Percentiles rank a stretch among this genome's conserved stretches.
These are phyloP conservation scores for Pleurotus platypus DNA, from an alignment of 768 basidiomycete species.

Conservation along the genomic window DNA sequence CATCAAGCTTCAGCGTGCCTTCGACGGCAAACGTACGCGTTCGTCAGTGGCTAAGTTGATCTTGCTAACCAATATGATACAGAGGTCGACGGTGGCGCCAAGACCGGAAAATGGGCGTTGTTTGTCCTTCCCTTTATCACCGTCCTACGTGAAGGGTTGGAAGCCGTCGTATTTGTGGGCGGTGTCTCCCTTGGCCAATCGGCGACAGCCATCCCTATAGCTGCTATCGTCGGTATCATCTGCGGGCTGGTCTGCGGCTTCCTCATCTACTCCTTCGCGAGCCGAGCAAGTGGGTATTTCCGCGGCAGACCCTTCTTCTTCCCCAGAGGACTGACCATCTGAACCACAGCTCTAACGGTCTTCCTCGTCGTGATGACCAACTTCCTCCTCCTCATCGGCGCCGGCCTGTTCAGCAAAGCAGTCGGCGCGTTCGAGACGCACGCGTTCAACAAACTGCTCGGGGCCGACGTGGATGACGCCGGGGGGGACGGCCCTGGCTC, in stretches of 20 bases:
- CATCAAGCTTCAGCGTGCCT: slow-evolving; percentile 79
- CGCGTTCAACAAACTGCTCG: slow-evolving; percentile 64
- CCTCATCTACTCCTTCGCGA: slow-evolving; percentile 78
- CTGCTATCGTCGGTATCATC: slow-evolving; percentile 81
- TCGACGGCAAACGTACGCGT: slow-evolving; percentile 52
- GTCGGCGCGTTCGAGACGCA: slow-evolving; percentile 71
- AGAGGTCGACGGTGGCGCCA: slow-evolving; percentile 46
- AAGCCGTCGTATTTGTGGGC: slow-evolving; percentile 91
- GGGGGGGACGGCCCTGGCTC: slow-evolving; percentile 79
- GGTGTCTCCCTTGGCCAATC: slow-evolving; percentile 85
- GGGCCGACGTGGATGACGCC: slow-evolving; percentile 66
- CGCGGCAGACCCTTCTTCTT: neutral
- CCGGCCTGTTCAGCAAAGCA: slow-evolving; percentile 85
- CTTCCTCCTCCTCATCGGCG: slow-evolving; percentile 88
- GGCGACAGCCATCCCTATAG: slow-evolving; percentile 85
- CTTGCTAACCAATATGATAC: neutral
- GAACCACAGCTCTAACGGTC: slow-evolving; percentile 58
- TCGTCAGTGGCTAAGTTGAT: neutral
- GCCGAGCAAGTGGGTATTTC: slow-evolving; percentile 53
- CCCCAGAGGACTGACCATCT: neutral
- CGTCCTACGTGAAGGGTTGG: slow-evolving; percentile 89
- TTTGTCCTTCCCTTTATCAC: slow-evolving; percentile 90
- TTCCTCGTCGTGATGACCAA: slow-evolving; percentile 94
- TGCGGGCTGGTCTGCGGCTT: slow-evolving; percentile 73
- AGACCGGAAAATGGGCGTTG: slow-evolving; percentile 77